phyloP scores from a whole-genome alignment of 805 yeast genomes.

The Saccharomycodes ludwigii region DNA sequence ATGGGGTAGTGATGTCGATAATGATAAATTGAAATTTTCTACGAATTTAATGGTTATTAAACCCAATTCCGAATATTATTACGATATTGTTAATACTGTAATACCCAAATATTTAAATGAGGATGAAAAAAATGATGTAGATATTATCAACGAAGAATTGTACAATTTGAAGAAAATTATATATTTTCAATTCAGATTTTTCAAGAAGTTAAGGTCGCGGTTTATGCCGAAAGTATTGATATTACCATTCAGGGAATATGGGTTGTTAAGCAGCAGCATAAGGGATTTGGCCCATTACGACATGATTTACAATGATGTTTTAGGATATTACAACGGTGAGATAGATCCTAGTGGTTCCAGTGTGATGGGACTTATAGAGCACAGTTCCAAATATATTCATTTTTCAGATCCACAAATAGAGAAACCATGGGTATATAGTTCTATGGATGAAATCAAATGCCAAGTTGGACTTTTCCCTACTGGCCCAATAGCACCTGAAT shows the following conservation, averaged over 20 bases:
- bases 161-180: constrained; percentile 17
- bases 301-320: constrained; percentile 15
- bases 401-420: constrained; percentile 56
- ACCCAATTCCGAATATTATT: constrained; percentile 28
- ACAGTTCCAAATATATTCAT: constrained; percentile 36
- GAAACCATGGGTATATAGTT: constrained; percentile 45
- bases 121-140: constrained; percentile 18
- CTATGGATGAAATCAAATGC: constrained; percentile 15
- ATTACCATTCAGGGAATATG: constrained; percentile 22
- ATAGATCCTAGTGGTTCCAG: constrained; percentile 7
- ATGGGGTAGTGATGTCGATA: constrained; percentile 6
- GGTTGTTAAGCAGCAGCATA: constrained; percentile 19
- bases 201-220: constrained; percentile 15
- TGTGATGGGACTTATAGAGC: constrained; percentile 17
- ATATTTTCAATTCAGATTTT: constrained; percentile 17
- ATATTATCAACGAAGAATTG: constrained; percentile 18
- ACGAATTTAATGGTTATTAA: constrained; percentile 49
- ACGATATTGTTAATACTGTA: constrained; percentile 11
- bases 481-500: too few relatives aligned
- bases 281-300: constrained; percentile 13
- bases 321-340: constrained; percentile 15
- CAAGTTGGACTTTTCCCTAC: constrained; percentile 6
- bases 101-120: constrained; percentile 12
- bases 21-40: constrained; percentile 22
- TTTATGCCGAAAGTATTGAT: constrained; percentile 19